A percentile compares a stretch with the other conserved stretches of the same genome.
phyloP scores from a whole-genome alignment of 169 alveolate genomes.

The Plasmodium gallinaceum region DNA sequence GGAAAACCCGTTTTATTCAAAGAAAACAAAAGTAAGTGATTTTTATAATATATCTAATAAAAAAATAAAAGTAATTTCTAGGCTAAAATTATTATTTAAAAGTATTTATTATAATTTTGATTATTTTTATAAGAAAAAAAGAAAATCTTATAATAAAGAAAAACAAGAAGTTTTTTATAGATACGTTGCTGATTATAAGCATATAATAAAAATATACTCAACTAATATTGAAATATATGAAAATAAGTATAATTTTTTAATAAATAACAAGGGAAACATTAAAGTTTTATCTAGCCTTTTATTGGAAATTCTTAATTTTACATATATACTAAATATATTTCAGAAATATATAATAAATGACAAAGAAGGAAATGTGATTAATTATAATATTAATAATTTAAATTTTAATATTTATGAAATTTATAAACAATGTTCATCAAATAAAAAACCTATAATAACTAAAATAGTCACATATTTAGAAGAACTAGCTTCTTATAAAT shows the following conservation, averaged over 20 bases:
- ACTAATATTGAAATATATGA: constrained; percentile 54
- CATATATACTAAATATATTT: constrained; percentile 25
- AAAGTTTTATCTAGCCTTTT: constrained; percentile 23
- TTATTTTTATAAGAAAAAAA: background rate
- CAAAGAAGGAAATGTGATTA: constrained; percentile 3
- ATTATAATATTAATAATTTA: constrained; percentile 6
- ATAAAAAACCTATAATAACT: constrained; percentile 11
- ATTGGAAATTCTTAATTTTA: constrained; percentile 18
- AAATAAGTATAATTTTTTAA: constrained; percentile 33
- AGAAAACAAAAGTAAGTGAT: too few species aligned
- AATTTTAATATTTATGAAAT: constrained; percentile 31
- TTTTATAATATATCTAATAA: too few species aligned
- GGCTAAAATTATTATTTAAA: too few species aligned
- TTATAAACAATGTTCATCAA: constrained; percentile 28
- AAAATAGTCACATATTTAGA: constrained; percentile 48
- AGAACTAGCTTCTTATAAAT: constrained; percentile 36
- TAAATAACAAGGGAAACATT: constrained; percentile 51
- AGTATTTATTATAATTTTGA: too few species aligned
- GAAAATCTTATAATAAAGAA: constrained; percentile 6
- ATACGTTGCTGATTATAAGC: constrained; percentile 31
- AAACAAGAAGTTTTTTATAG: constrained; percentile 35
- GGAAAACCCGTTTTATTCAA: too few species aligned
- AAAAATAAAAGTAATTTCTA: too few species aligned
- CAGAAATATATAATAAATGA: constrained; percentile 15
- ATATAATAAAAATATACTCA: constrained; percentile 12